A percentile compares a stretch with the other conserved stretches of the same genome.
Conservation (phyloP, 176 grass and related monocot genomes). For the Saccharum officinarum region DNA sequence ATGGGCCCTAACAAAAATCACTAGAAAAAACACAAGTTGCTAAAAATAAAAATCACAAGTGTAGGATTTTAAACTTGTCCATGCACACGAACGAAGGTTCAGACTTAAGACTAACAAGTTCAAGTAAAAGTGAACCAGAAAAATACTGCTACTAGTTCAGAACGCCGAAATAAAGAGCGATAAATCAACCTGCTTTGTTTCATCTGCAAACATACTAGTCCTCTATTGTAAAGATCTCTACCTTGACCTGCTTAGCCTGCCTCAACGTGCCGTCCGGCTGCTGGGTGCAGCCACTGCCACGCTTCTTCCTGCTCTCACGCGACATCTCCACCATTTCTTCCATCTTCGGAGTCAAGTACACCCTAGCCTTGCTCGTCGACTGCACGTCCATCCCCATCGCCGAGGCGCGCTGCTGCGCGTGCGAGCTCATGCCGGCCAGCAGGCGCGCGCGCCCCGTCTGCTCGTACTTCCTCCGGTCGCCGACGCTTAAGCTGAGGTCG, state of each 20-base stretch:
- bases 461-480: background rate
- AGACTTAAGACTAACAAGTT: background rate
- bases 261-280: background rate
- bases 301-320: background rate
- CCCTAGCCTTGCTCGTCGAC: background rate
- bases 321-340: background rate
- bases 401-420: conserved; percentile 25
- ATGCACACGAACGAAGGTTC: background rate
- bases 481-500: background rate
- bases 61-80: too few relatives aligned
- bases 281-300: background rate
- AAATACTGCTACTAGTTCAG: background rate
- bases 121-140: background rate
- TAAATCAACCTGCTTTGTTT: background rate
- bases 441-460: conserved; percentile 31
- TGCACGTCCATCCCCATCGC: background rate
- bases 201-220: background rate
- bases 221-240: background rate
- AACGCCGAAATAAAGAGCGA: background rate
- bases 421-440: conserved; percentile 48
- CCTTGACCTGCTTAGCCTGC: background rate
- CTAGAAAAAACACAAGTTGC: too few relatives aligned
- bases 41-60: too few relatives aligned
- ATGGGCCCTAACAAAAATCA: too few relatives aligned
- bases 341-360: background rate